Base-by-base conservation (phyloP, 805 yeast species). In the Monosporozyma aerobia region DNA sequence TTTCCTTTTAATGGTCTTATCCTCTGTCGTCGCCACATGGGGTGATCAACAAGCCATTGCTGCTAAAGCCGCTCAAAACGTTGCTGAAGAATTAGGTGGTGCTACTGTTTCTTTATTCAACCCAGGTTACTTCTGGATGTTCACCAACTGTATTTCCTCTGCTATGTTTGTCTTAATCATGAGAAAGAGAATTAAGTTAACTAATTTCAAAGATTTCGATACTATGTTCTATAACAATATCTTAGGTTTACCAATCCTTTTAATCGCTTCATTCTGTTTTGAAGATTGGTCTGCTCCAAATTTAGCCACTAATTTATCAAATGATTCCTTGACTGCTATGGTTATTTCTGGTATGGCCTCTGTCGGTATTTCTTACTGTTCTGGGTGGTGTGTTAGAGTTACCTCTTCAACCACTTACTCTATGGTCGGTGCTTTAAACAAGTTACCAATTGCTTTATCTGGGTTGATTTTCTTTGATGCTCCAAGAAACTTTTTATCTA, bases 301-400 rank as follows among this genome's bases (percentile, higher is more conserved):
- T 74, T 67, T 94, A 51, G 77, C 77, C 16, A 63, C 66, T 52
- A 92, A 90, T 79, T 88, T 94, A 82, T 75, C 79, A 61, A 80
- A 90, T 69, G 71, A 75, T 57, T 78, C 92, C 45, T 79, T 88
- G 54, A 77, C 89, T 57, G 71, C 83, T 46, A 90, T 94, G 96
- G 64, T 94, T 57, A 79, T 92, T 67, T 88, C 97, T 39, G 99
- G 99, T 72, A 80, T 87, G 61, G 85, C 95, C 46, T 85, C 97
- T 33, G 96, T 94, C 51, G 97, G 96, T 75, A 94, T 94, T 69
- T 92, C 98, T 46, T 94, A 94, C 81, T 89, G 97, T 73, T 90
- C 98, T 11, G 99, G 97, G 56, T 94, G 99, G 99, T 94, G 99
- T 81, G 96, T 94, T 59, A 88, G 99, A 76, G 98, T 94, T 58